These are phyloP conservation scores for Pestalotiopsis sp. DNA, from an alignment of 2,329 filamentous ascomycete genomes.

Conservation along the genomic window DNA sequence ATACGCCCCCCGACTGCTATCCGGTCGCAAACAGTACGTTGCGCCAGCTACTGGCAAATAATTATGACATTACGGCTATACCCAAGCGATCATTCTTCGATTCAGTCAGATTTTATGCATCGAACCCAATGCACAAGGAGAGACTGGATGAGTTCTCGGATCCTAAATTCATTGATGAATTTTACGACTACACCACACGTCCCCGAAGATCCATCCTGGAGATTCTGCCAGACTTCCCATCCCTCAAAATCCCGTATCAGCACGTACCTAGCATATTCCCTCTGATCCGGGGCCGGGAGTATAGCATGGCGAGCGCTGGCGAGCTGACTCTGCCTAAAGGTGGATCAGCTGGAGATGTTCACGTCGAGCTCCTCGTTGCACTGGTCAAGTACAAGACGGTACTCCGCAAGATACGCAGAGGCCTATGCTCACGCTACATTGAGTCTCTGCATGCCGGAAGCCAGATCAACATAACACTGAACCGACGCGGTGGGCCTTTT, in stretches of 20 bases:
- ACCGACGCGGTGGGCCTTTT: constrained; percentile 39
- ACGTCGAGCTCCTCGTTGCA: constrained; percentile 76
- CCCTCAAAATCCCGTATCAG: constrained; percentile 78
- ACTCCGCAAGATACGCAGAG: constrained; percentile 79
- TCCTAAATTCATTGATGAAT: constrained; percentile 81
- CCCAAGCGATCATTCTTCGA: constrained; percentile 87
- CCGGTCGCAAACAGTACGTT: constrained; percentile 59
- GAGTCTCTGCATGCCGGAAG: constrained; percentile 62
- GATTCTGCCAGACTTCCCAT: constrained; percentile 86
- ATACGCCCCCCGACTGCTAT: constrained; percentile 31
- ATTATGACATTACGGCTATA: constrained; percentile 87
- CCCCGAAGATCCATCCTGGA: constrained; percentile 90
- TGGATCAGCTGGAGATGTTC: constrained; percentile 34
- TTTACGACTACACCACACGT: constrained; percentile 93
- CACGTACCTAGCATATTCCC: constrained; percentile 76
- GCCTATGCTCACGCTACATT: constrained; percentile 89
- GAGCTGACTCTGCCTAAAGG: constrained; percentile 29
- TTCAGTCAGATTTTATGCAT: constrained; percentile 74
- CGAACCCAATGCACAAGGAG: constrained; percentile 73
- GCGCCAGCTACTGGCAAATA: constrained; percentile 75
- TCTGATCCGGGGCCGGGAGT: constrained; percentile 82
- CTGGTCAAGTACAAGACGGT: constrained; percentile 92
- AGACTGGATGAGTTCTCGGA: constrained; percentile 82
- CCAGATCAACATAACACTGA: constrained; percentile 61
- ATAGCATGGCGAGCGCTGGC: constrained; percentile 85